Evolutionary conservation across 2,329 filamentous ascomycete species (phyloP).

Genomic region (Xylaria hypoxylon): DNA sequence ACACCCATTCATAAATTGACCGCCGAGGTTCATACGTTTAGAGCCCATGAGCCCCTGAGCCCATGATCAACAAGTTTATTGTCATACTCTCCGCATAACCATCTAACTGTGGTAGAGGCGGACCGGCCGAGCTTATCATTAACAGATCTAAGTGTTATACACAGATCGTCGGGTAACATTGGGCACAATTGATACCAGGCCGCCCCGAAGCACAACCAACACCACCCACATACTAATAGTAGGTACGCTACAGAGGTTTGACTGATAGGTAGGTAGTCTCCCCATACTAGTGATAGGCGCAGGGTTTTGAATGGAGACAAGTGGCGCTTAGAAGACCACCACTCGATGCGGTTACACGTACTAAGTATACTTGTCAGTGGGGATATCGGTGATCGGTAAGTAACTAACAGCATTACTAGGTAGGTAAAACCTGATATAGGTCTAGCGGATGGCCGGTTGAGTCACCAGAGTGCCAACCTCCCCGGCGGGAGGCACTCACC

Average conservation of each 20-base stretch:
- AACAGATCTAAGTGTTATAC: slow-evolving; percentile 11
- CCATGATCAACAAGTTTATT: slow-evolving; percentile 1
- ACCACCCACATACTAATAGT: slow-evolving; percentile 11
- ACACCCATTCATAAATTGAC: slow-evolving; percentile 14
- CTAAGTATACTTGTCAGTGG: slow-evolving; percentile 21
- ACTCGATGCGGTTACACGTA: slow-evolving; percentile 28
- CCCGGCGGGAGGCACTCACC: slow-evolving; percentile 19
- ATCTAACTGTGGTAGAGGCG: slow-evolving; percentile 4
- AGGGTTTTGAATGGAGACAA: slow-evolving; percentile 49
- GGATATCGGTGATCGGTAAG: neutral
- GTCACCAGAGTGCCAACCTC: slow-evolving; percentile 22
- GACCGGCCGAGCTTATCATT: slow-evolving; percentile 18
- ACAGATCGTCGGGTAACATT: slow-evolving; percentile 29
- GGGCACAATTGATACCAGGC: slow-evolving; percentile 32
- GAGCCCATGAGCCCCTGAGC: slow-evolving; percentile 7
- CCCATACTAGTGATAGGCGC: slow-evolving; percentile 25
- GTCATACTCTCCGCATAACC: slow-evolving; percentile 2
- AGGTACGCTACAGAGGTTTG: neutral
- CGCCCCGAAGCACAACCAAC: slow-evolving; percentile 7
- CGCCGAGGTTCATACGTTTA: slow-evolving; percentile 10
- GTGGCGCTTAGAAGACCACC: slow-evolving; percentile 44
- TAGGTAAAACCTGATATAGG: neutral
- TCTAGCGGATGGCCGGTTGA: slow-evolving; percentile 1
- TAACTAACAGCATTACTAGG: slow-evolving; percentile 15
- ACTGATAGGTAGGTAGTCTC: slow-evolving; percentile 14